Percentiles rank a stretch among this genome's conserved stretches.
These are phyloP conservation scores for Alternaria infectoria DNA, from an alignment of 2,329 filamentous ascomycete species.

Conservation along the genomic window DNA sequence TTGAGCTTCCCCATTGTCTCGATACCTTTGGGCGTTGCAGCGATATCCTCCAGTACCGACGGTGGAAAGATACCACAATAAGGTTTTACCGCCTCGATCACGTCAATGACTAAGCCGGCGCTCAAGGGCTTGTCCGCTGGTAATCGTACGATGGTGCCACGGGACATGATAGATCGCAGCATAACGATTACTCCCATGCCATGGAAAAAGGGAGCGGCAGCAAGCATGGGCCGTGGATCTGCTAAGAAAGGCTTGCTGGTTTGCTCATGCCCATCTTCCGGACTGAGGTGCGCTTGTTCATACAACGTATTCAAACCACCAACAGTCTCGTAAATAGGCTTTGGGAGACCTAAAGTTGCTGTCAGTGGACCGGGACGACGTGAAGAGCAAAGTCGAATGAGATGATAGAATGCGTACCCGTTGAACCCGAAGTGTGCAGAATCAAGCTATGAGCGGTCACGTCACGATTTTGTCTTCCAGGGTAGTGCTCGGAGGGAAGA, in stretches of 20 bases:
- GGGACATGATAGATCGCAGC: background rate
- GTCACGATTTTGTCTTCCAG: background rate
- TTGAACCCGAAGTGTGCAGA: slow-evolving; percentile 6
- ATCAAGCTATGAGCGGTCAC: background rate
- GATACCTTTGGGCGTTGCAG: background rate
- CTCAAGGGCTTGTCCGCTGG: background rate
- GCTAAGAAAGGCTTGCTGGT: background rate
- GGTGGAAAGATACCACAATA: background rate
- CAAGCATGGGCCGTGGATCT: background rate
- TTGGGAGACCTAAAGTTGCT: background rate
- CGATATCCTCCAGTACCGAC: background rate
- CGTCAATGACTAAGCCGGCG: background rate
- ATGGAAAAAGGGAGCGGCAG: slow-evolving; percentile 1
- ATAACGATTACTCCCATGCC: background rate
- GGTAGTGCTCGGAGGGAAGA: background rate
- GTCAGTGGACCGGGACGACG: background rate
- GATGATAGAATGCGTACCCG: background rate
- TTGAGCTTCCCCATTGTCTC: background rate
- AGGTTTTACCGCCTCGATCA: background rate
- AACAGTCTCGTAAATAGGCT: background rate
- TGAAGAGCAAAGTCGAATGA: too few relatives aligned
- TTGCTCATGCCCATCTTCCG: background rate
- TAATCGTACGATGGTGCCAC: background rate
- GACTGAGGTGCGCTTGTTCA: background rate
- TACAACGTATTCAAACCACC: background rate